Base-by-base conservation (phyloP, 192 early-diverging fungal genomes). In the Rhizophlyctis rosea region DNA sequence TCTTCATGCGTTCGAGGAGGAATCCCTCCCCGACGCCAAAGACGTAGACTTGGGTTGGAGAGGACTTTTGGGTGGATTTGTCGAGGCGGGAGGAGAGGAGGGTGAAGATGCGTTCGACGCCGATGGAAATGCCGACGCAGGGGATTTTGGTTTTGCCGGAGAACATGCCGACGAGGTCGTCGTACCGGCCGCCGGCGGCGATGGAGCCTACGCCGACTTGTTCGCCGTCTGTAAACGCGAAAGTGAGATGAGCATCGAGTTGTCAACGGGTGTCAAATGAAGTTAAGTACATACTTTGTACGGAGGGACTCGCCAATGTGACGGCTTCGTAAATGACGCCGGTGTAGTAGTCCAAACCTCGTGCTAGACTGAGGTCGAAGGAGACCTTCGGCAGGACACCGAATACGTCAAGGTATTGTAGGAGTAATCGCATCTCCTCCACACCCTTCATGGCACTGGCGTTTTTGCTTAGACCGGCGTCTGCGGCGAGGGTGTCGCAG, bases 321-420 rank as follows among this genome's bases (percentile, higher is more conserved):
- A 98, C 90, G 5, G 93, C 96, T 71, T 99, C 96, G 73, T 97
- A 99, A 68, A 99, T 99, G 51, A 98, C 86, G 28, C 96, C 96
- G 35, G 96, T 99, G 78, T 99, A 99, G 74, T 99, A 99, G 70
- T 99, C 96, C 39, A 99, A 70, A 29, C 96, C 96, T 39, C 96
- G 86, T n/a, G 95, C 96, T 67, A 99, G 79, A 54, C 87, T 89
- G 58, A 99, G 81, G 71, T 99, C 96, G 68, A 98, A 96, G 2
- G 88, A 90, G 39, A 96, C 85, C 50, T 72, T 73, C 54, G 85
- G 77, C 7, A 79, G 61, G 13, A 98, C 83, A 16, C 81, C 80
- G 64, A 93, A 89, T 29, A 94, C 72, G n/a, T 81, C 79, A 32
- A 96, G 79, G 76, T 94, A 99, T 53, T 74, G 77, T 64, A 97